Evolutionary conservation across 345 rosid genomes (phyloP), one percentile per base, ranked within the genome.

Genomic region (Rubroshorea leprosula): DNA sequence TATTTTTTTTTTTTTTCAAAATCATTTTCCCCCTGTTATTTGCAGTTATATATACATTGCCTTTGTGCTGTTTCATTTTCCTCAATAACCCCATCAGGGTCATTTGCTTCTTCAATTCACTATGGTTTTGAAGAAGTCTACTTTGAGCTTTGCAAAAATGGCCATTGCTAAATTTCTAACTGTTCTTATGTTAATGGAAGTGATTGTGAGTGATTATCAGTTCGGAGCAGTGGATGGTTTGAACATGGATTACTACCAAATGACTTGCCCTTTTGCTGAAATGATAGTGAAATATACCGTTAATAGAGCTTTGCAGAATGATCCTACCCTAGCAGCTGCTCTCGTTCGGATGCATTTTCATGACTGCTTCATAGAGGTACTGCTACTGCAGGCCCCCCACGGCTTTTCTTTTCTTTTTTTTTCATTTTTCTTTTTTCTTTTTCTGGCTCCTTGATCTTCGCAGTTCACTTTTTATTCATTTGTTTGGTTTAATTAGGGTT

Each of bases 331-430:
- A 1, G 90, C 99, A 0, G 99, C 89, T 0, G 88, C 75, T 23
- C 84, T 93, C 47, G 52, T 93, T 13, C 72, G 99, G 57, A 83
- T 93, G 99, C 81, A 83, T 61, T 93, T 93, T 72, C 99, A 93
- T 43, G 97, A 93, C 57, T 93, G 99, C 76, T 93, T 82, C 66
- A 70, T 93, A 5, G 72, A 92, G 87, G 96, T 85, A 38, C 7
- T 5, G 5, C 2, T n/a, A n/a, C n/a, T n/a, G n/a, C n/a, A n/a
- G n/a, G n/a, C n/a, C n/a, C n/a, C n/a, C n/a, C n/a, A n/a, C n/a
- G n/a, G n/a, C n/a, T 12, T 9, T 47, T 23, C 19, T 0, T 12
- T 23, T 6, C 12, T 35, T 13, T 35, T 50, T 52, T 54, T 61
- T n/a, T n/a, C n/a, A n/a, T n/a, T 12, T 9, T 47, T 23, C 19